These are phyloP conservation scores for Carex cristatella DNA, from an alignment of 176 grass and related monocot genomes.

Conservation along the genomic window DNA sequence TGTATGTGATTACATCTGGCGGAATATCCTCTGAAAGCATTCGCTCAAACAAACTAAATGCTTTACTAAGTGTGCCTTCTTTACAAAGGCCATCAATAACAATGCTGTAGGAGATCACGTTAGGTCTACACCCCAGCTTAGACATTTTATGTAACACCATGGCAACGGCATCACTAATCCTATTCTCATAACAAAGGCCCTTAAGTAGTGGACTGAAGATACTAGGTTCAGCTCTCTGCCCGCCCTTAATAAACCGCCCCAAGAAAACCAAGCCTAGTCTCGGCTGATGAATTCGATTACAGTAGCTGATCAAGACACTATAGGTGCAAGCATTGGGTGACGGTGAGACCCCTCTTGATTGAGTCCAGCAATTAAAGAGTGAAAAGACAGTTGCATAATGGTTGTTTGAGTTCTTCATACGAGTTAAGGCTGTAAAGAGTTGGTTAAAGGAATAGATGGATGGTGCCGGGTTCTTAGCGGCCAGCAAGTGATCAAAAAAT, in stretches of 20 bases:
- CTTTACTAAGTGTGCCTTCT: too few species aligned
- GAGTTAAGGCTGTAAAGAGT: neutral
- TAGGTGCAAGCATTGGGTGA: neutral
- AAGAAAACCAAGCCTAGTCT: neutral
- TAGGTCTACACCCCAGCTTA: too few species aligned
- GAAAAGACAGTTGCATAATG: neutral
- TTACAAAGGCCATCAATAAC: too few species aligned
- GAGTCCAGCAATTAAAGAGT: neutral
- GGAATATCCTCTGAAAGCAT: too few species aligned
- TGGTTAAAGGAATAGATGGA: neutral
- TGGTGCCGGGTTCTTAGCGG: neutral
- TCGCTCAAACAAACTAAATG: too few species aligned
- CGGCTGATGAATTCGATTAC: neutral
- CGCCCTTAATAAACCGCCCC: neutral
- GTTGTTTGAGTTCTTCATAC: neutral
- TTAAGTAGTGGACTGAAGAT: neutral
- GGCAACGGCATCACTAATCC: too few species aligned
- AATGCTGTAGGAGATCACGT: too few species aligned
- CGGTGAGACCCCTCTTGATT: neutral
- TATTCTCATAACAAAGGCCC: neutral
- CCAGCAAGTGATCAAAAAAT: too few species aligned
- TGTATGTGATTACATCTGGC: too few species aligned
- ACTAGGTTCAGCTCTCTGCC: neutral
- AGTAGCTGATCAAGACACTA: slow-evolving; percentile 11
- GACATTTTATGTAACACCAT: too few species aligned